These are phyloP conservation scores for Hansfordia pulvinata DNA, from an alignment of 2,329 filamentous ascomycete species.

Conservation along the genomic window DNA sequence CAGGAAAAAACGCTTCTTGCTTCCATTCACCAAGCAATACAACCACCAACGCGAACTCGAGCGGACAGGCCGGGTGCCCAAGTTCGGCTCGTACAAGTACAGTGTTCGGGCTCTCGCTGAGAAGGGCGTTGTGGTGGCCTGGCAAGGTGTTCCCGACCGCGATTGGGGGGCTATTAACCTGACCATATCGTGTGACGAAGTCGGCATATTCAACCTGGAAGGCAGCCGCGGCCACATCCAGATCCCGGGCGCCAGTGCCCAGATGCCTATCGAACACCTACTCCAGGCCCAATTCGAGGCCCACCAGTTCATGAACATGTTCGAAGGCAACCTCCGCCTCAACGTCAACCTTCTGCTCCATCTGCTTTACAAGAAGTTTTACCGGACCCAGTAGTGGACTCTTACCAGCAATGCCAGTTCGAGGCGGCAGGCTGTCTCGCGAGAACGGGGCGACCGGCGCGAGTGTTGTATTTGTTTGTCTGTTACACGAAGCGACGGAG, in stretches of 20 bases:
- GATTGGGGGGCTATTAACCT: conserved; percentile 90
- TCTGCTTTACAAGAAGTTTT: conserved; percentile 98
- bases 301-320: conserved; percentile 89
- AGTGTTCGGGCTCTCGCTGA: conserved; percentile 77
- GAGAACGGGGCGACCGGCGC: too few species aligned
- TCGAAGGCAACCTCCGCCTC: conserved; percentile 71
- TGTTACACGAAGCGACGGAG: too few species aligned
- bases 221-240: conserved; percentile 86
- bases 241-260: conserved; percentile 82
- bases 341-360: conserved; percentile 97
- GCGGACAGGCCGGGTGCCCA: conserved; percentile 81
- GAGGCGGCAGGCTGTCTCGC: too few species aligned
- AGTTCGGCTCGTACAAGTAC: conserved; percentile 97
- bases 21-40: conserved; percentile 97
- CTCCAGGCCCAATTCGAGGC: conserved; percentile 96
- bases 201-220: conserved; percentile 87
- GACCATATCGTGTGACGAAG: conserved; percentile 86
- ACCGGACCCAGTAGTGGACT: conserved; percentile 47
- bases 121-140: conserved; percentile 88
- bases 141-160: conserved; percentile 67
- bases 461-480: too few species aligned
- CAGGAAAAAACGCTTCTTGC: conserved; percentile 79
- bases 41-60: conserved; percentile 96
- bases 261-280: conserved; percentile 82
- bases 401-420: background rate